Conservation (phyloP, 164 flowering plant species). For the Stephania japonica region DNA sequence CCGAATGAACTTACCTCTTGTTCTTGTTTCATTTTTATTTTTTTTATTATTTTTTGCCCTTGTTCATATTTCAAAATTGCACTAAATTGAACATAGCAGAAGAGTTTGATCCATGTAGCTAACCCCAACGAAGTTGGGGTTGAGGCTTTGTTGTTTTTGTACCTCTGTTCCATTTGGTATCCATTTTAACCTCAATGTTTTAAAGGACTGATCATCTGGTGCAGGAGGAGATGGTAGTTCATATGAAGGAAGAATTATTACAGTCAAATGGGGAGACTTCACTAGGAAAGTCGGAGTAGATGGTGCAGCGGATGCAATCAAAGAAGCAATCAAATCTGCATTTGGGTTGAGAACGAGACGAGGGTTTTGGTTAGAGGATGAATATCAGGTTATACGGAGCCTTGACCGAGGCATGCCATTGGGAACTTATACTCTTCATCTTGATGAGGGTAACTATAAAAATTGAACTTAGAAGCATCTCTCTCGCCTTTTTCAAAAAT, state of each 20-base stretch:
- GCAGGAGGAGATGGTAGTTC: constrained; percentile 39
- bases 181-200: too few species aligned
- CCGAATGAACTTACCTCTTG: too few species aligned
- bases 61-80: too few species aligned
- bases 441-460: constrained; percentile 43
- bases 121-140: too few species aligned
- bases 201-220: not conserved
- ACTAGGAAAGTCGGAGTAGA: constrained; percentile 45
- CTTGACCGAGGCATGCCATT: constrained; percentile 60
- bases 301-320: constrained; percentile 51
- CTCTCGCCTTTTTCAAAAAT: not conserved
- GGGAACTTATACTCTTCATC: constrained; percentile 50
- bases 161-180: too few species aligned
- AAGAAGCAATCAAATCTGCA: constrained; percentile 49
- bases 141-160: too few species aligned
- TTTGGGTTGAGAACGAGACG: constrained; percentile 50
- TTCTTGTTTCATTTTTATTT: too few species aligned
- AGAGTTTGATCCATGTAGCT: too few species aligned
- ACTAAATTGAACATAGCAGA: too few species aligned
- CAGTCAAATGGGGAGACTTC: constrained; percentile 45
- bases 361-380: constrained; percentile 65
- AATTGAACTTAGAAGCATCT: not conserved
- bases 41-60: too few species aligned
- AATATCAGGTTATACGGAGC: constrained; percentile 38
- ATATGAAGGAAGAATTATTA: constrained; percentile 41